phyloP scores from a whole-genome alignment of 2,329 filamentous ascomycete genomes.

The Paecilomyces niveus region DNA sequence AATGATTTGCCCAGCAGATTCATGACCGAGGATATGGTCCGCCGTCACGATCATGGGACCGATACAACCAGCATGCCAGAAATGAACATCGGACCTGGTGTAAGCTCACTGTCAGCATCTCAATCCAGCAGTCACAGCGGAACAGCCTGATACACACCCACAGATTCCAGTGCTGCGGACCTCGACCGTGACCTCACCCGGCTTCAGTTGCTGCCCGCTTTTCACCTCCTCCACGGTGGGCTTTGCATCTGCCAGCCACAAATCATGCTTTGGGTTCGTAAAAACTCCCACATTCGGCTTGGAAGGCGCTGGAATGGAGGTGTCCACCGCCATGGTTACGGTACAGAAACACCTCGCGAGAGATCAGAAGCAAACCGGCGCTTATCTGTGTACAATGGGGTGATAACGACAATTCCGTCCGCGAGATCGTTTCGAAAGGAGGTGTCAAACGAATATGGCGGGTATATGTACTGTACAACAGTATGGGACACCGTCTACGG shows the following conservation, averaged over 20 bases:
- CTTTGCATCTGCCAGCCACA: slow-evolving; percentile 76
- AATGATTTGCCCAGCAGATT: slow-evolving; percentile 72
- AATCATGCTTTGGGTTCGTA: slow-evolving; percentile 85
- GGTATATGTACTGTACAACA: neutral
- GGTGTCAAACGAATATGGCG: neutral
- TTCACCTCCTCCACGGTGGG: slow-evolving; percentile 70
- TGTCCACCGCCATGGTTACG: slow-evolving; percentile 4
- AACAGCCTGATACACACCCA: slow-evolving; percentile 51
- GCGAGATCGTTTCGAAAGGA: neutral
- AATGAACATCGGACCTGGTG: slow-evolving; percentile 81
- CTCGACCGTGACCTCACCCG: slow-evolving; percentile 79
- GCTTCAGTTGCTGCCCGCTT: slow-evolving; percentile 60
- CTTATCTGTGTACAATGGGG: neutral
- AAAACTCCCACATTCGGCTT: slow-evolving; percentile 94
- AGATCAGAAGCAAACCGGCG: neutral
- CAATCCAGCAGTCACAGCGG: neutral
- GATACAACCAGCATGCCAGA: slow-evolving; percentile 94
- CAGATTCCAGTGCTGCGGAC: slow-evolving; percentile 95
- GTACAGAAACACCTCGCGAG: neutral
- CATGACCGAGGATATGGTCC: slow-evolving; percentile 89
- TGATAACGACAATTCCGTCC: neutral
- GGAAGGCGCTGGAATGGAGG: neutral
- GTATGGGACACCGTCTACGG: neutral
- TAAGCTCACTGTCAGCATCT: slow-evolving; percentile 6
- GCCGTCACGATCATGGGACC: slow-evolving; percentile 88